phyloP scores from a whole-genome alignment of 768 basidiomycete species.

The Obba rivulosa region DNA sequence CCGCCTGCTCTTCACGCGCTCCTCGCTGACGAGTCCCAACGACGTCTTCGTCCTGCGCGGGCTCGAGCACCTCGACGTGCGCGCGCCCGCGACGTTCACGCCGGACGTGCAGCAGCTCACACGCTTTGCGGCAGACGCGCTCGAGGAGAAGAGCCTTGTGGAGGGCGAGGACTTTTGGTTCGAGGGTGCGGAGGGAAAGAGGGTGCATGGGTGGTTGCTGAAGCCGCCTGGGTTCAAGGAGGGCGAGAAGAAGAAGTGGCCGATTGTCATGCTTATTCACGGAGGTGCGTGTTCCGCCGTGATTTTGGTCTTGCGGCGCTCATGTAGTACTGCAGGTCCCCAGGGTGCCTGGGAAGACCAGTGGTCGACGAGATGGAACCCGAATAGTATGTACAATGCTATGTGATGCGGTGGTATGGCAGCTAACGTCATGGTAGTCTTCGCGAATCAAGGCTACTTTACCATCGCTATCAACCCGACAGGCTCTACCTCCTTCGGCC shows the following conservation, averaged over 20 bases:
- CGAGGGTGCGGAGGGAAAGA: constrained; percentile 67
- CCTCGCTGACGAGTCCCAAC: constrained; percentile 74
- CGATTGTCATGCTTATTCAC: constrained; percentile 75
- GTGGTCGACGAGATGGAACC: constrained; percentile 94
- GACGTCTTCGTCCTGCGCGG: constrained; percentile 64
- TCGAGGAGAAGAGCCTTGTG: constrained; percentile 54
- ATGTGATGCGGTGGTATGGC: background rate
- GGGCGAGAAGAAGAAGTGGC: constrained; percentile 68
- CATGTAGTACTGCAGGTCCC: constrained; percentile 37
- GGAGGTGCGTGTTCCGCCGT: constrained; percentile 41
- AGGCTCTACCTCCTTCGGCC: constrained; percentile 90
- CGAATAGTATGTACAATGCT: constrained; percentile 47
- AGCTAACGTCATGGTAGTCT: constrained; percentile 24
- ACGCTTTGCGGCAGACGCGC: constrained; percentile 47
- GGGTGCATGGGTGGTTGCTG: constrained; percentile 81
- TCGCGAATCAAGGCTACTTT: constrained; percentile 87
- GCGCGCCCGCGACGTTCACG: constrained; percentile 19
- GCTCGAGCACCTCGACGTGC: constrained; percentile 37
- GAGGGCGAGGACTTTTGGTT: constrained; percentile 86
- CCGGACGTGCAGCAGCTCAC: constrained; percentile 56
- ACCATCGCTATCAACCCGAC: constrained; percentile 88
- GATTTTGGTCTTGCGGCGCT: background rate
- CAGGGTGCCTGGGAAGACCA: constrained; percentile 86
- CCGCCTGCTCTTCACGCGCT: constrained; percentile 66
- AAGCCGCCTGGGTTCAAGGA: constrained; percentile 75